A percentile compares a stretch with the other conserved stretches of the same genome.
Conservation (phyloP, 1,284 basidiomycete species). For the Xerocomus nothofagi region DNA sequence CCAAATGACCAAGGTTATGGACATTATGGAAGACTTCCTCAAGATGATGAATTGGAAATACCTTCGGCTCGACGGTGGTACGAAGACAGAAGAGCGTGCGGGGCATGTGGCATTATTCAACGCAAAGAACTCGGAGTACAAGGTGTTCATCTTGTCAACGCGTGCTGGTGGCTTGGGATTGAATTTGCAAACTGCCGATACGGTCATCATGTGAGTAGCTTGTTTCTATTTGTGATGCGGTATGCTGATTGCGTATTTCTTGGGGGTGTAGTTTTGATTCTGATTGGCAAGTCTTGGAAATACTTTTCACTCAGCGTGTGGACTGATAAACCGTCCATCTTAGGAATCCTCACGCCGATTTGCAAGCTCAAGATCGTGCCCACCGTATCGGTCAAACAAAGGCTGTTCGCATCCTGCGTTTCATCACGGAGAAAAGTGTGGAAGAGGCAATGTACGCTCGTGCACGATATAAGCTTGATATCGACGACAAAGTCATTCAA, state of each 20-base stretch:
- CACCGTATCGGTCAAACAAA: slow-evolving; percentile 99
- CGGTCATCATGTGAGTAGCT: slow-evolving; percentile 90
- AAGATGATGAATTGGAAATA: slow-evolving; percentile 90
- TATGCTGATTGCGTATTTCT: slow-evolving; percentile 4
- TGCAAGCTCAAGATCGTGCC: slow-evolving; percentile 98
- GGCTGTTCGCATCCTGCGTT: slow-evolving; percentile 93
- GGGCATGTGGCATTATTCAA: slow-evolving; percentile 91
- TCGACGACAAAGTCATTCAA: slow-evolving; percentile 99
- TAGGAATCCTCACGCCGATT: slow-evolving; percentile 95
- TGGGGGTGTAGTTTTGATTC: slow-evolving; percentile 72
- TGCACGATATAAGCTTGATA: slow-evolving; percentile 95
- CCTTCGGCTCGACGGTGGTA: slow-evolving; percentile 95
- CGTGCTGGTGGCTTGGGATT: slow-evolving; percentile 97
- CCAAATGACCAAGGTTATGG: slow-evolving; percentile 99
- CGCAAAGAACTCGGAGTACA: slow-evolving; percentile 85
- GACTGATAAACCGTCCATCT: slow-evolving; percentile 8
- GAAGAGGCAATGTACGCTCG: slow-evolving; percentile 97
- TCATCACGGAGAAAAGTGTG: slow-evolving; percentile 97
- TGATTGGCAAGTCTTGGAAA: slow-evolving; percentile 58
- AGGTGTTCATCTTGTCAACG: slow-evolving; percentile 95
- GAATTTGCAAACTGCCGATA: slow-evolving; percentile 98
- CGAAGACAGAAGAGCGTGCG: slow-evolving; percentile 97
- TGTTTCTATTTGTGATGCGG: slow-evolving; percentile 16
- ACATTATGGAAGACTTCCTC: slow-evolving; percentile 98
- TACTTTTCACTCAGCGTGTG: not conserved